These are phyloP conservation scores for Arthroderma sp. DNA, from an alignment of 2,329 filamentous ascomycete species.

Conservation along the genomic window DNA sequence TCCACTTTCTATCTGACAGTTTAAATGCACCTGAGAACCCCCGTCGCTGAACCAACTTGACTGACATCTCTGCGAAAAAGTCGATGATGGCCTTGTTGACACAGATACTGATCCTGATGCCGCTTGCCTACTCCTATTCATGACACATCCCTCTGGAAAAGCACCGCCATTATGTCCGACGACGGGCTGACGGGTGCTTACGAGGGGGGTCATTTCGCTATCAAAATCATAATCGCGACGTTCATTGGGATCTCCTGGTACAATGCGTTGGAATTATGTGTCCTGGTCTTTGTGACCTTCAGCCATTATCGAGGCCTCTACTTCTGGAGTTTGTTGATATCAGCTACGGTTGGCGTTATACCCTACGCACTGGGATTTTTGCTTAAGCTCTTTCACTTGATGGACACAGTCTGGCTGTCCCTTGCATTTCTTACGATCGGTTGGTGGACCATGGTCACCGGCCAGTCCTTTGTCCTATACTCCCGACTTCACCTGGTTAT, in stretches of 20 bases:
- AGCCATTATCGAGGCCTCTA: slow-evolving; percentile 37
- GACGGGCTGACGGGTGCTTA: slow-evolving; percentile 31
- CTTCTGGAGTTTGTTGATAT: slow-evolving; percentile 40
- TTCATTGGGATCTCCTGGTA: slow-evolving; percentile 40
- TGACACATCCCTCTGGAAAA: background rate
- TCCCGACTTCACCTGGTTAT: slow-evolving; percentile 31
- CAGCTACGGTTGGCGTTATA: slow-evolving; percentile 35
- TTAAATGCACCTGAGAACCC: background rate
- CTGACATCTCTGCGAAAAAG: background rate
- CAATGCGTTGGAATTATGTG: slow-evolving; percentile 39
- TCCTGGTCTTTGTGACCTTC: slow-evolving; percentile 40
- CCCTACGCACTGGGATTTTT: slow-evolving; percentile 32
- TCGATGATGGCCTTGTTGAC: background rate
- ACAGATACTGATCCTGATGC: background rate
- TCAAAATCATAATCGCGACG: slow-evolving; percentile 35
- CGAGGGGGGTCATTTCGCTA: slow-evolving; percentile 24
- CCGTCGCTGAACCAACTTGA: background rate
- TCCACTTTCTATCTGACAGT: background rate
- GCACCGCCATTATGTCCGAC: slow-evolving; percentile 11
- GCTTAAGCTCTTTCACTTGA: slow-evolving; percentile 36
- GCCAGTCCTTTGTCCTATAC: slow-evolving; percentile 32
- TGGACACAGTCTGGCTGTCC: slow-evolving; percentile 28
- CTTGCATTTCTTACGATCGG: slow-evolving; percentile 25
- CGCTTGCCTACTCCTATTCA: background rate
- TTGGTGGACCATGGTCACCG: slow-evolving; percentile 29